phyloP scores from a whole-genome alignment of 495 filamentous ascomycete genomes.

The Filosporella fistucella region DNA sequence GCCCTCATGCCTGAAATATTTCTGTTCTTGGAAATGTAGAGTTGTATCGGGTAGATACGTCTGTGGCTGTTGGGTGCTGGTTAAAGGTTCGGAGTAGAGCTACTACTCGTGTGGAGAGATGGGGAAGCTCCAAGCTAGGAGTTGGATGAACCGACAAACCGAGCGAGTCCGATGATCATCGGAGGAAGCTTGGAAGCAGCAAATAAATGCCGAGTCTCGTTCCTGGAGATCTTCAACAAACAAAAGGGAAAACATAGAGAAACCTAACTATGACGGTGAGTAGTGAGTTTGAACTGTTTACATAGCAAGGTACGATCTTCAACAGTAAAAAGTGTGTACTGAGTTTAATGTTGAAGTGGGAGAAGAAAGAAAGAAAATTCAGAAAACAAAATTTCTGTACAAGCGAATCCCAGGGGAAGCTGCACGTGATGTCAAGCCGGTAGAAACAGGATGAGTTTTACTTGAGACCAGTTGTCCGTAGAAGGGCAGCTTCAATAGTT shows the following conservation, averaged over 20 bases:
- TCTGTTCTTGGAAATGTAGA: background rate
- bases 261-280: too few relatives aligned
- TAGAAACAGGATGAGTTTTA: too few relatives aligned
- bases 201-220: background rate
- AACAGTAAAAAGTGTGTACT: too few relatives aligned
- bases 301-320: too few relatives aligned
- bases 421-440: too few relatives aligned
- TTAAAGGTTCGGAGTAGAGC: too few relatives aligned
- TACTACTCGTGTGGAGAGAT: background rate
- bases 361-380: background rate
- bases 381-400: background rate
- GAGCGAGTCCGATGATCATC: conserved; percentile 1
- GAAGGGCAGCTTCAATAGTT: too few relatives aligned
- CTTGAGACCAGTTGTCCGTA: too few relatives aligned
- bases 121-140: background rate
- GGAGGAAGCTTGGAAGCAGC: background rate
- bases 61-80: conserved; percentile 8
- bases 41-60: background rate
- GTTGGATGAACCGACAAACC: background rate
- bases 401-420: background rate
- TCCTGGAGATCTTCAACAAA: too few relatives aligned
- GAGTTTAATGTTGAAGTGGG: background rate
- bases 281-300: too few relatives aligned
- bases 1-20: conserved; percentile 17
- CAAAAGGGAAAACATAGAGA: too few relatives aligned